Conservation (phyloP, 2,329 filamentous ascomycete genomes). For the Alternaria gaisen region DNA sequence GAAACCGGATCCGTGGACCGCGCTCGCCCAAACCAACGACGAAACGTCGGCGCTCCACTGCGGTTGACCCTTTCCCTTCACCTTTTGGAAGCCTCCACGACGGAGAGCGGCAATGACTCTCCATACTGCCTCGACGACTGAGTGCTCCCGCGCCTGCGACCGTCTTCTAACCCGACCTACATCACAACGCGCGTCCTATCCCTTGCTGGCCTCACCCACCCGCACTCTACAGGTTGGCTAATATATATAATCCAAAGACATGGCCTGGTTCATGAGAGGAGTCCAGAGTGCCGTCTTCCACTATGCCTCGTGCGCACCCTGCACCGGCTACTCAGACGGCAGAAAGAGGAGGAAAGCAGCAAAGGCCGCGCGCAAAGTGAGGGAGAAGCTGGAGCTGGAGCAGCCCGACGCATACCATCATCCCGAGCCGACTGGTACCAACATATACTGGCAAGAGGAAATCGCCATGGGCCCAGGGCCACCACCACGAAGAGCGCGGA, state of each 20-base stretch:
- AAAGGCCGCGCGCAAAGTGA: conserved; percentile 71
- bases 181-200: conserved; percentile 8
- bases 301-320: conserved; percentile 80
- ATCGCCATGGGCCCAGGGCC: conserved; percentile 81
- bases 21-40: conserved; percentile 18
- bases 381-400: conserved; percentile 70
- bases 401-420: conserved; percentile 80
- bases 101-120: conserved; percentile 38
- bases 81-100: conserved; percentile 16
- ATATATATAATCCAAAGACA: conserved; percentile 22
- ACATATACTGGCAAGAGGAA: conserved; percentile 88
- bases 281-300: conserved; percentile 82
- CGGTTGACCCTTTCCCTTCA: conserved; percentile 13
- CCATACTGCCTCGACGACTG: conserved; percentile 27
- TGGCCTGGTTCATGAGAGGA: conserved; percentile 56
- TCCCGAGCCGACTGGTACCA: conserved; percentile 83
- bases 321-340: conserved; percentile 73
- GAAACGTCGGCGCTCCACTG: conserved; percentile 16
- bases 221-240: conserved; percentile 1
- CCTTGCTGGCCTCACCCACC: conserved; percentile 1
- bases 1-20: conserved; percentile 22
- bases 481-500: conserved; percentile 66
- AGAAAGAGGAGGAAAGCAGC: conserved; percentile 76
- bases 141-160: conserved; percentile 30
- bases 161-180: conserved; percentile 6